Conservation (phyloP, 495 filamentous ascomycete genomes). For the Penicillium steckii region DNA sequence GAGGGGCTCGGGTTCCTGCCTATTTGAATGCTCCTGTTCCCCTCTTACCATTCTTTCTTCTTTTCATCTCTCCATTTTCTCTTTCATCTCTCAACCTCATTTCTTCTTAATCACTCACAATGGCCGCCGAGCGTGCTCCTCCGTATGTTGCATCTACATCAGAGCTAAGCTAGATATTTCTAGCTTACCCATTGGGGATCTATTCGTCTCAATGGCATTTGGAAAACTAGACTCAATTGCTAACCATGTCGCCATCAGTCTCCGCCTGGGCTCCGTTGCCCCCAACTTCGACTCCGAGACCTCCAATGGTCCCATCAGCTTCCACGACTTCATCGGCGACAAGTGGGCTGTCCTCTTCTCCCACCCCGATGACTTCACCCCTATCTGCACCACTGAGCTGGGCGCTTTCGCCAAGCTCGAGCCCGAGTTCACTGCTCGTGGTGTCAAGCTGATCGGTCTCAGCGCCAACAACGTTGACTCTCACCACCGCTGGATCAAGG, state of each 20-base stretch:
- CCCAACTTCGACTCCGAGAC: slow-evolving; percentile 94
- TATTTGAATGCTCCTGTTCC: slow-evolving; percentile 25
- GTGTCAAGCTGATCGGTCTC: slow-evolving; percentile 93
- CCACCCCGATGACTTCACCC: slow-evolving; percentile 86
- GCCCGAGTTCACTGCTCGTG: slow-evolving; percentile 92
- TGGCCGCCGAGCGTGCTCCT: slow-evolving; percentile 49
- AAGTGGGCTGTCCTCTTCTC: slow-evolving; percentile 97
- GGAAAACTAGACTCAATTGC: neutral
- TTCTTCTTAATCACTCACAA: slow-evolving; percentile 38
- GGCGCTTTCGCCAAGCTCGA: slow-evolving; percentile 96
- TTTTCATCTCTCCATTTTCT: neutral
- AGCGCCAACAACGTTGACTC: slow-evolving; percentile 59
- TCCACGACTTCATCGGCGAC: slow-evolving; percentile 95
- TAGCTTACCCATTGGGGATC: no score
- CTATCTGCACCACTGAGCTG: slow-evolving; percentile 98
- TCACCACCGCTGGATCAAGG: slow-evolving; percentile 62
- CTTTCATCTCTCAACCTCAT: slow-evolving; percentile 1
- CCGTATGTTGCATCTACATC: slow-evolving; percentile 41
- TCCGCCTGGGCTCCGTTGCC: slow-evolving; percentile 87
- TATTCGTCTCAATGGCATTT: no score
- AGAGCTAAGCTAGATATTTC: neutral
- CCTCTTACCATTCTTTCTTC: slow-evolving; percentile 8
- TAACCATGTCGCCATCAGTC: slow-evolving; percentile 35
- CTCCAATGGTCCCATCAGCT: slow-evolving; percentile 88
- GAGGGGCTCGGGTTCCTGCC: slow-evolving; percentile 15